A percentile compares a stretch with the other conserved stretches of the same genome.
Conservation (phyloP, 1,284 basidiomycete genomes). For the Omphalotus olearius region DNA sequence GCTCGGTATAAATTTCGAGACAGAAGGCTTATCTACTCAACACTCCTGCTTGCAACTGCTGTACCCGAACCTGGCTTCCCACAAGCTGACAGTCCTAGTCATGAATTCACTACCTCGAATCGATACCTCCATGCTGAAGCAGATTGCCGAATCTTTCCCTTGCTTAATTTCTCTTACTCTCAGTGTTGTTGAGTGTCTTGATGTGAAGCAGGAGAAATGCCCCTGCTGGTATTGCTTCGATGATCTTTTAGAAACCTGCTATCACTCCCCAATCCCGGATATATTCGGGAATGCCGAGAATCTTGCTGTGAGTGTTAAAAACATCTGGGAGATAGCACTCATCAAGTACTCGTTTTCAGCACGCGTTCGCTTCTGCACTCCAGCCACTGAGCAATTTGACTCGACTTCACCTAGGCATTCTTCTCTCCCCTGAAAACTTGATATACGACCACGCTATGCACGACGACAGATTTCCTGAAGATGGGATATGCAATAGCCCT, state of each 20-base stretch:
- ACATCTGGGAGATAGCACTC: not conserved
- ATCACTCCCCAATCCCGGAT: conserved; percentile 61
- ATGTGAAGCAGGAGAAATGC: conserved; percentile 33
- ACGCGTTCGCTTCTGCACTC: conserved; percentile 31
- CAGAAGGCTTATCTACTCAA: conserved; percentile 36
- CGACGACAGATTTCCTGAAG: conserved; percentile 15
- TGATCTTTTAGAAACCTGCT: conserved; percentile 48
- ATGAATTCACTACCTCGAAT: conserved; percentile 52
- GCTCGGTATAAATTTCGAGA: conserved; percentile 32
- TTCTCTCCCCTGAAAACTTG: conserved; percentile 45
- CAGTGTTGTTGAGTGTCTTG: conserved; percentile 53
- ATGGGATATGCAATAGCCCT: conserved; percentile 21
- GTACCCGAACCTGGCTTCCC: conserved; percentile 23
- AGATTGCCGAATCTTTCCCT: conserved; percentile 44
- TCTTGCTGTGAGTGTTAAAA: conserved; percentile 43
- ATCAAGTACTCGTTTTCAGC: conserved; percentile 19
- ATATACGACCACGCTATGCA: conserved; percentile 24
- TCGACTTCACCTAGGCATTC: conserved; percentile 54
- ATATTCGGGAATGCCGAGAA: conserved; percentile 34
- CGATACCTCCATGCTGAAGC: conserved; percentile 39
- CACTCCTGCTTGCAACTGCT: conserved; percentile 26
- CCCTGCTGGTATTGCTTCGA: conserved; percentile 57
- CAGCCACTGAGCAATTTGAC: conserved; percentile 40
- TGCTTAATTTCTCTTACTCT: conserved; percentile 43
- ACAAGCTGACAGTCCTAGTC: conserved; percentile 36